These are phyloP conservation scores for Fusarium udum DNA, from an alignment of 2,329 filamentous ascomycete genomes.

Conservation along the genomic window DNA sequence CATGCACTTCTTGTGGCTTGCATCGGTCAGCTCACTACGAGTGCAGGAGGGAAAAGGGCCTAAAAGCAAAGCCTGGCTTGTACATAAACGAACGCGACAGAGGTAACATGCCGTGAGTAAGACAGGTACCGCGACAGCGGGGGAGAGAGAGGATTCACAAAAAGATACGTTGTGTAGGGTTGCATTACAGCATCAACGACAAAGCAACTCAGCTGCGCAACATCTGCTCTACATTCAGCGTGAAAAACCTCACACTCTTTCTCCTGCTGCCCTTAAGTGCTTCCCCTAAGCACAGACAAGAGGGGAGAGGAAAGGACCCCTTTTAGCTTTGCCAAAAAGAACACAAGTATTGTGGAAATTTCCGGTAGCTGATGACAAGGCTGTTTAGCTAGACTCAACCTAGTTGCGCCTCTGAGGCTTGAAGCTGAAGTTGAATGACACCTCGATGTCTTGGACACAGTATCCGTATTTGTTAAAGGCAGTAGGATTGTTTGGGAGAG, in stretches of 20 bases:
- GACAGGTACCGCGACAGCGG: conserved; percentile 9
- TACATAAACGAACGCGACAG: neutral
- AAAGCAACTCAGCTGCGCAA: conserved; percentile 5
- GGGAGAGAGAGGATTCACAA: neutral
- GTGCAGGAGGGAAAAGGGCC: neutral
- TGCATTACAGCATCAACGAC: conserved; percentile 20
- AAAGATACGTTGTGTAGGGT: conserved; percentile 12
- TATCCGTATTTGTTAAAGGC: neutral
- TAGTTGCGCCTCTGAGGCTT: neutral
- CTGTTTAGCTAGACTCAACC: conserved; percentile 6
- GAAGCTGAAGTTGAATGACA: conserved; percentile 1
- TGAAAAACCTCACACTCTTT: neutral
- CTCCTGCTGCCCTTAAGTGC: neutral
- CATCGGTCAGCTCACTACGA: neutral
- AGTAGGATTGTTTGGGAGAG: neutral
- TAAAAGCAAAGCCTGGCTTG: conserved; percentile 1
- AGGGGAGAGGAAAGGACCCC: neutral
- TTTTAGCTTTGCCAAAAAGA: neutral
- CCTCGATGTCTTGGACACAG: conserved; percentile 2
- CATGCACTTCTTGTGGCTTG: conserved; percentile 7
- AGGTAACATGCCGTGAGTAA: conserved; percentile 6
- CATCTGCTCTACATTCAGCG: conserved; percentile 2
- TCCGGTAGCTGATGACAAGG: conserved; percentile 16
- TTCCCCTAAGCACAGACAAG: neutral
- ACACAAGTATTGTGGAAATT: neutral